These are phyloP conservation scores for Pachyrhizus erosus DNA, from an alignment of 306 rosid genomes.

Conservation along the genomic window DNA sequence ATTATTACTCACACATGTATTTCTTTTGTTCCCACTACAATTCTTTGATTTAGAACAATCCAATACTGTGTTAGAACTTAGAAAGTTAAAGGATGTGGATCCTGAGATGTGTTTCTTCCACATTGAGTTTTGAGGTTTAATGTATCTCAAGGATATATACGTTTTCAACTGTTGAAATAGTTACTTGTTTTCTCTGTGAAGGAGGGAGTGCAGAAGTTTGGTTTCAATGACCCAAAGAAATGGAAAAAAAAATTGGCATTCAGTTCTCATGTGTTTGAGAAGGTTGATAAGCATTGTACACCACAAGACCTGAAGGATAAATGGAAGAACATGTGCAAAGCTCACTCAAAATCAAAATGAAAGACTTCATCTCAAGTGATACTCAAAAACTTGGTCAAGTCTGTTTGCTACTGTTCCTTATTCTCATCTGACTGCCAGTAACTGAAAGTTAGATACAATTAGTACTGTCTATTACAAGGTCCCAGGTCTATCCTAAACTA, in stretches of 20 bases:
- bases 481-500: background rate
- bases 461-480: background rate
- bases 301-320: slow-evolving; percentile 63
- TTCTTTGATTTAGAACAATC: slow-evolving; percentile 14
- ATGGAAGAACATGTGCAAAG: slow-evolving; percentile 69
- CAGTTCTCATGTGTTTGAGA: slow-evolving; percentile 57
- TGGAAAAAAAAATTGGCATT: slow-evolving; percentile 67
- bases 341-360: slow-evolving; percentile 40
- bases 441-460: background rate
- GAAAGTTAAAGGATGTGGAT: slow-evolving; percentile 26
- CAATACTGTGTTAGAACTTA: slow-evolving; percentile 16
- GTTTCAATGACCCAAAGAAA: slow-evolving; percentile 29
- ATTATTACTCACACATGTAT: background rate
- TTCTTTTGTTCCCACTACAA: background rate
- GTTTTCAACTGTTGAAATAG: background rate
- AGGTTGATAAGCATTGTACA: slow-evolving; percentile 44
- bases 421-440: background rate
- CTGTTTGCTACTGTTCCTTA: slow-evolving; percentile 1
- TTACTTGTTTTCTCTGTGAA: slow-evolving; percentile 42
- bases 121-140: background rate
- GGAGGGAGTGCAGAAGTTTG: slow-evolving; percentile 65
- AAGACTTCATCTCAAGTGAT: background rate
- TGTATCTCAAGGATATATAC: background rate
- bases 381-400: background rate
- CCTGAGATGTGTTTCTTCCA: slow-evolving; percentile 18